Evolutionary conservation across 352 stramenopile genomes (phyloP), one percentile per base, ranked within the genome.

Genomic region (Thalassiosira sp.): DNA sequence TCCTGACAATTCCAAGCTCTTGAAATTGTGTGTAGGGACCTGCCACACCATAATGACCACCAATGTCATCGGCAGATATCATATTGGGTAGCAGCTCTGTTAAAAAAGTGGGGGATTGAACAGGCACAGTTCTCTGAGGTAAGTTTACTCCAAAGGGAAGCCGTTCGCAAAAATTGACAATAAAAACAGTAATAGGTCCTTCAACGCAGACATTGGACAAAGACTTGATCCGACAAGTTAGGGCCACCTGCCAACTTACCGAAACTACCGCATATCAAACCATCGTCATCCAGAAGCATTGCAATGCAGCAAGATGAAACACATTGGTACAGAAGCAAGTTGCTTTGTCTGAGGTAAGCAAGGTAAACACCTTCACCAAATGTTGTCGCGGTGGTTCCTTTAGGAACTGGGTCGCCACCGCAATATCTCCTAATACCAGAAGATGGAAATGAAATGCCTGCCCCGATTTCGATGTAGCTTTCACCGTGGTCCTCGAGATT

Each of bases 1-100:
- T 78, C 15, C 31, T 67, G 7, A 83, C 54, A 42, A 82, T 73
- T 33, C 86, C 84, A 31, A 91, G 67, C 52, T 90, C 83, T 63
- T 86, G 84, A 76, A 86, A 93, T 53, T 90, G 71, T 27, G 78
- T 72, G 61, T 86, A 93, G 25, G 88, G 88, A 8, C 85, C 85
- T 15, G 58, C 53, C 13, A 93, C 81, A 24, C 57, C 72, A 58
- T 80, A 79, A 64, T 66, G 33, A 35, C 66, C 62, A 20, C 75
- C 79, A 52, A 88, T 49, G 37, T 85, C 57, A 33, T 82, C 62
- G 31, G 79, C 53, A 6, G 73, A 72, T 72, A 92, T 82, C 20
- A 77, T 67, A 68, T 89, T 78, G 22, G 87, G 85, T 6, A 91
- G 48, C 10, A 93, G 72, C 63, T 93, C 76, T 81, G 28, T 48